These are phyloP conservation scores for Penicillium bovifimosum DNA, from an alignment of 495 filamentous ascomycete species.

Conservation along the genomic window DNA sequence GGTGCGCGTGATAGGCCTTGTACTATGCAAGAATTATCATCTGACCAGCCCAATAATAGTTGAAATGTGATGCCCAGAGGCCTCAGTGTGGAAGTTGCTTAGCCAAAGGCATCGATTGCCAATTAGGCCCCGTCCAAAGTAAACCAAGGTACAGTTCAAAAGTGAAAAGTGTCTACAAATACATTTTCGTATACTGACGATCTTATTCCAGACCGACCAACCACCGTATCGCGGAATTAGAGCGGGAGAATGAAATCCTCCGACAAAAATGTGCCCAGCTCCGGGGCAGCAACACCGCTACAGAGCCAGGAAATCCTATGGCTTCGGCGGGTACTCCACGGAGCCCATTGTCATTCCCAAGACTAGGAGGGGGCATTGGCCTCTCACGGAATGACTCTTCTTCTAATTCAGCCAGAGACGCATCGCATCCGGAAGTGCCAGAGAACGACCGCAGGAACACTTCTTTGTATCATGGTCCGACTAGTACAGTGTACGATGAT, in stretches of 20 bases:
- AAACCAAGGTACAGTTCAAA: conserved; percentile 19
- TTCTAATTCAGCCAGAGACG: conserved; percentile 5
- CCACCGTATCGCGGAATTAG: conserved; percentile 23
- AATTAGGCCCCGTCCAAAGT: conserved; percentile 10
- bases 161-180: background rate
- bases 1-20: conserved; percentile 7
- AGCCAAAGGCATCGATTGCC: conserved; percentile 21
- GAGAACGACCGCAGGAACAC: conserved; percentile 16
- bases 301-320: conserved; percentile 2
- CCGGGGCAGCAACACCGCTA: background rate
- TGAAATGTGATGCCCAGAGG: conserved; percentile 28
- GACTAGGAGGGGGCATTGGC: background rate
- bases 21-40: background rate
- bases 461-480: conserved; percentile 29
- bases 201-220: conserved; percentile 20
- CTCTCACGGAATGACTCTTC: conserved; percentile 10
- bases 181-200: background rate
- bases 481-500: conserved; percentile 28
- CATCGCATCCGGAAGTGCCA: conserved; percentile 21
- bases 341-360: background rate
- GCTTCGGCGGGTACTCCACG: conserved; percentile 5
- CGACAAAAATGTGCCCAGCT: conserved; percentile 12
- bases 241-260: conserved; percentile 24
- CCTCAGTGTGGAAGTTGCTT: conserved; percentile 24
- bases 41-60: conserved; percentile 7